Percentiles rank a stretch among this genome's conserved stretches.
Evolutionary conservation across 345 rosid genomes (phyloP).

Genomic region (Carallia pectinifolia): DNA sequence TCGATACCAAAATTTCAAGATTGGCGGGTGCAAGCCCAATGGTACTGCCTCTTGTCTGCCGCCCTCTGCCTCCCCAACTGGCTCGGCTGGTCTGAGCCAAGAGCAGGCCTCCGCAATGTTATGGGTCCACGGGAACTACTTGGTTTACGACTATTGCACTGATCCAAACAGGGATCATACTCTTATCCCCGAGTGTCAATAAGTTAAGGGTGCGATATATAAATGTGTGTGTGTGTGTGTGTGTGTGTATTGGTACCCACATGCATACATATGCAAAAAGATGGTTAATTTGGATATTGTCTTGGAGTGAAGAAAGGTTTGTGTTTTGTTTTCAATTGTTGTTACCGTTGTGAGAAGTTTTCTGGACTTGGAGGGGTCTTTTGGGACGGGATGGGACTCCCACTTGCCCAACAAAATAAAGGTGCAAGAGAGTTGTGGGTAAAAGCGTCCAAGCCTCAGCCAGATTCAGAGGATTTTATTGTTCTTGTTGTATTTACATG

Average conservation of each 20-base stretch:
- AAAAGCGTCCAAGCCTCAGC: slow-evolving; percentile 28
- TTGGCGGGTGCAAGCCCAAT: slow-evolving; percentile 51
- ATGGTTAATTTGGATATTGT: too few relatives aligned
- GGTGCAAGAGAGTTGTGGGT: slow-evolving; percentile 42
- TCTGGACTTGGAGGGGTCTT: slow-evolving; percentile 19
- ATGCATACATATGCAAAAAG: too few relatives aligned
- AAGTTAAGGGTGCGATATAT: background rate
- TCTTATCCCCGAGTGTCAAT: slow-evolving; percentile 76
- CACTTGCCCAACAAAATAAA: slow-evolving; percentile 19
- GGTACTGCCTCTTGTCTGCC: slow-evolving; percentile 45
- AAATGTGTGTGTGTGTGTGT: background rate
- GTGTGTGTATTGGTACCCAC: too few relatives aligned
- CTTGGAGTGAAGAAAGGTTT: too few relatives aligned
- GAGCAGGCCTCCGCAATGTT: slow-evolving; percentile 63
- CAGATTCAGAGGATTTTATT: slow-evolving; percentile 8
- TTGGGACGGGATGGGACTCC: slow-evolving; percentile 41
- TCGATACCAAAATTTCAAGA: slow-evolving; percentile 55
- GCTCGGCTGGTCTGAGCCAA: slow-evolving; percentile 44
- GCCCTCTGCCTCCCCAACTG: slow-evolving; percentile 43
- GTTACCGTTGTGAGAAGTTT: background rate
- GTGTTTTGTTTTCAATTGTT: background rate
- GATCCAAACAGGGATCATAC: slow-evolving; percentile 77
- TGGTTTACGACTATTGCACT: slow-evolving; percentile 78
- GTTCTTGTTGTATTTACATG: slow-evolving; percentile 3
- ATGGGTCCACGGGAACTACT: slow-evolving; percentile 70